Conservation (phyloP, 768 basidiomycete genomes). For the Strobilomyces confusus region DNA sequence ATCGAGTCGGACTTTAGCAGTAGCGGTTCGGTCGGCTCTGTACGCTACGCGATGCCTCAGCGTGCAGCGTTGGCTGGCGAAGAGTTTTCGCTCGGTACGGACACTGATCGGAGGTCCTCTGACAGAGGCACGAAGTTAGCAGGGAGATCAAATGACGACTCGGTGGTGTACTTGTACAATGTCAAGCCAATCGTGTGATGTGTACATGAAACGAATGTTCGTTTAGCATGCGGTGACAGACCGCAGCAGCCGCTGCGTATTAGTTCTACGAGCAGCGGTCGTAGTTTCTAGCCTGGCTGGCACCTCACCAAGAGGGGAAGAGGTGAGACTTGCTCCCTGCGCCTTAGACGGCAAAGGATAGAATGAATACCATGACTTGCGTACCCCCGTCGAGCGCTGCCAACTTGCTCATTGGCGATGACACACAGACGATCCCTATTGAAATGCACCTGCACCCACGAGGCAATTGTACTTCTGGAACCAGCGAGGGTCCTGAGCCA, state of each 20-base stretch:
- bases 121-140: too few relatives aligned
- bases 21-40: background rate
- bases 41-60: background rate
- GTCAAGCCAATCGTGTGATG: background rate
- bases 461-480: conserved; percentile 37
- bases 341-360: background rate
- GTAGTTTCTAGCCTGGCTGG: background rate
- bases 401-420: background rate
- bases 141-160: background rate
- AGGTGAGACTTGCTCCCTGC: background rate
- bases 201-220: too few relatives aligned
- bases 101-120: too few relatives aligned
- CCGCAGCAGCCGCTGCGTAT: too few relatives aligned
- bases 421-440: background rate
- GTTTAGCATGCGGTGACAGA: too few relatives aligned
- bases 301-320: background rate
- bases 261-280: background rate
- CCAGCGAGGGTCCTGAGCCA: conserved; percentile 36
- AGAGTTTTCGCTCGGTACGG: background rate
- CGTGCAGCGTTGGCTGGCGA: background rate
- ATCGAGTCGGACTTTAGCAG: background rate
- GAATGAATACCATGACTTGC: background rate
- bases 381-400: background rate
- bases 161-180: background rate
- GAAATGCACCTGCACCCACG: conserved; percentile 36